Evolutionary conservation across 345 rosid genomes (phyloP), one percentile per base, ranked within the genome.

Genomic region (Chamaenerion angustifolium): DNA sequence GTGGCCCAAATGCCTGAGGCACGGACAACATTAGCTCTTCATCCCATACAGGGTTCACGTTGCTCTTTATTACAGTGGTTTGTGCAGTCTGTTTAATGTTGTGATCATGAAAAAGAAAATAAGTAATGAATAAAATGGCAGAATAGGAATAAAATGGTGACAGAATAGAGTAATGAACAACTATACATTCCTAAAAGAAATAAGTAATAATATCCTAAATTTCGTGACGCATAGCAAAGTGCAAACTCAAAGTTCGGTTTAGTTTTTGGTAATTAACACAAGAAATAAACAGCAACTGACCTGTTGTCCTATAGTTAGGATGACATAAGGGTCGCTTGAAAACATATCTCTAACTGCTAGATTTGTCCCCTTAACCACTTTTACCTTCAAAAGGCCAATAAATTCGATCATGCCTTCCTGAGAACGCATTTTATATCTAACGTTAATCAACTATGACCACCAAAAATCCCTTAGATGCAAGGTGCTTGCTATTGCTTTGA

Each of bases 261-360:
- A 21, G 2, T 21, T 21, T 21, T 21, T 21, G 25, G 25, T 21
- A 21, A 21, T 21, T 21, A 21, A 21, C 3, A 2, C 3, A 21
- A 21, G 25, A 21, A 21, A 2, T 21, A 21, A 21, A 31, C 3
- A 37, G 49, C 15, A 47, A 54, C 78, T 58, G 48, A 88, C 99
- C 95, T 92, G 88, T 58, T 77, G 75, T 45, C 95, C 96, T 11
- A 93, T 84, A 54, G 55, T 60, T 67, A 93, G 72, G 62, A 82
- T 68, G 49, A 93, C 94, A 62, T 88, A 88, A 0, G 96, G 95
- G 73, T 93, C 99, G 49, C 99, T 93, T 48, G 99, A 64, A 77
- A 79, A 71, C 94, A 82, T 82, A 71, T 93, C 99, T 75, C 95
- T 80, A 52, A 93, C 19, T 11, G 95, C 95, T 69, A 93, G 65